phyloP scores from a whole-genome alignment of 371 early-diverging fungal genomes.

The Mycotypha africana region DNA sequence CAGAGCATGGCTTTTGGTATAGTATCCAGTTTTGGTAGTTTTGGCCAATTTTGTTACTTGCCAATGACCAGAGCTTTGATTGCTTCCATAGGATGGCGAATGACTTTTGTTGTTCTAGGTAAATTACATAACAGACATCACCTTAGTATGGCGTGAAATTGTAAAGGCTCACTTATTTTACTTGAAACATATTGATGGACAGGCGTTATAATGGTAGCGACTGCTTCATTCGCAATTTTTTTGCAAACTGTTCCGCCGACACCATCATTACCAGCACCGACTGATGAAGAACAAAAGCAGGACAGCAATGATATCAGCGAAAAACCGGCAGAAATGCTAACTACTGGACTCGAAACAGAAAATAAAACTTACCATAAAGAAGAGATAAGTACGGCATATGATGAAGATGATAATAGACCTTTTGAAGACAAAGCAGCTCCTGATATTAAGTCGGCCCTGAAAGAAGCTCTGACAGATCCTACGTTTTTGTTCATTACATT shows the following conservation, averaged over 20 bases:
- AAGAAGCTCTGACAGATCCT: conserved; percentile 19
- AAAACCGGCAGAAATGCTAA: no score
- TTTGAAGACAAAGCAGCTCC: conserved; percentile 10
- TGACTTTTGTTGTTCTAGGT: conserved; percentile 21
- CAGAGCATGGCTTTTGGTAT: conserved; percentile 32
- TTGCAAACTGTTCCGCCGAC: conserved; percentile 15
- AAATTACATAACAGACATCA: no score
- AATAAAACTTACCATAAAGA: not conserved
- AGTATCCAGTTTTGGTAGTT: conserved; percentile 28
- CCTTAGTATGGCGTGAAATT: no score
- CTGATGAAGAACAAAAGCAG: conserved; percentile 1
- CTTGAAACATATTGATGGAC: not conserved
- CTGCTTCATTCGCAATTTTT: conserved; percentile 15
- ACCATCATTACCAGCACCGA: not conserved
- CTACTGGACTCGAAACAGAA: not conserved
- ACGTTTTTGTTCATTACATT: conserved; percentile 22
- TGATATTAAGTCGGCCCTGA: conserved; percentile 13
- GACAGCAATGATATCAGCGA: no score
- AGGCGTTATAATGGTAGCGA: conserved; percentile 10
- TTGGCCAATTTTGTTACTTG: conserved; percentile 30
- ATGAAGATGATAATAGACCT: not conserved
- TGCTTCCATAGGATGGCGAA: conserved; percentile 20
- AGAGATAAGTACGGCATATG: not conserved
- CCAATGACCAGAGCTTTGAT: conserved; percentile 26
- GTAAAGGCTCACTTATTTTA: not conserved